Conservation (phyloP, 78 protist species). For the Protostelium mycophagum region DNA sequence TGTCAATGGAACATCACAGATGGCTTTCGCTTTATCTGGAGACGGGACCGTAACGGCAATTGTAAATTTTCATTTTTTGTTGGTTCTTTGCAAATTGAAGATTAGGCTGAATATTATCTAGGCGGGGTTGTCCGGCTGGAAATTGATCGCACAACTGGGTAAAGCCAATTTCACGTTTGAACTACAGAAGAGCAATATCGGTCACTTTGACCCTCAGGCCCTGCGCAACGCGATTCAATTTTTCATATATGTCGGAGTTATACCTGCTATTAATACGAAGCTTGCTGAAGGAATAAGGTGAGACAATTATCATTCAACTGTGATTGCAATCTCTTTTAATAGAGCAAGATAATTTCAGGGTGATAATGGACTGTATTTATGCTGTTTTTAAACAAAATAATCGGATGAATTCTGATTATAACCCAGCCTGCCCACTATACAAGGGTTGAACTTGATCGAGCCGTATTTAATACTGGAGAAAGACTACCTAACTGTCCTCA, state of each 20-base stretch:
- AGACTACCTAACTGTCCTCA: too few relatives aligned
- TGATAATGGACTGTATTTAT: not conserved
- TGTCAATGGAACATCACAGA: not conserved
- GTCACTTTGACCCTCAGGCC: not conserved
- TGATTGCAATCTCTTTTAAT: too few relatives aligned
- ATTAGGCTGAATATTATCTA: not conserved
- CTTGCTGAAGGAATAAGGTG: not conserved
- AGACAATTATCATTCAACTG: too few relatives aligned
- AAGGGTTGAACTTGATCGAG: not conserved
- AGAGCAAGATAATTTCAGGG: too few relatives aligned
- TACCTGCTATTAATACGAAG: not conserved
- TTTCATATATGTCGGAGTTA: not conserved
- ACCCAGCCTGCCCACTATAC: not conserved
- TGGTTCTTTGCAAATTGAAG: not conserved
- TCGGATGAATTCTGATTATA: too few relatives aligned
- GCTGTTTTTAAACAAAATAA: not conserved
- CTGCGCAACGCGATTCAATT: not conserved
- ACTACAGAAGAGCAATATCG: not conserved
- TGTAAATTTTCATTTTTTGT: not conserved
- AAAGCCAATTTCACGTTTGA: not conserved
- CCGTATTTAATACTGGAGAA: too few relatives aligned
- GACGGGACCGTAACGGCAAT: not conserved
- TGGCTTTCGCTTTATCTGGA: not conserved
- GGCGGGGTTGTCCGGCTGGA: not conserved
- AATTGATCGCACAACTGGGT: not conserved